Evolutionary conservation across 495 filamentous ascomycete species (phyloP).

Genomic region (Endocarpon pusillum): DNA sequence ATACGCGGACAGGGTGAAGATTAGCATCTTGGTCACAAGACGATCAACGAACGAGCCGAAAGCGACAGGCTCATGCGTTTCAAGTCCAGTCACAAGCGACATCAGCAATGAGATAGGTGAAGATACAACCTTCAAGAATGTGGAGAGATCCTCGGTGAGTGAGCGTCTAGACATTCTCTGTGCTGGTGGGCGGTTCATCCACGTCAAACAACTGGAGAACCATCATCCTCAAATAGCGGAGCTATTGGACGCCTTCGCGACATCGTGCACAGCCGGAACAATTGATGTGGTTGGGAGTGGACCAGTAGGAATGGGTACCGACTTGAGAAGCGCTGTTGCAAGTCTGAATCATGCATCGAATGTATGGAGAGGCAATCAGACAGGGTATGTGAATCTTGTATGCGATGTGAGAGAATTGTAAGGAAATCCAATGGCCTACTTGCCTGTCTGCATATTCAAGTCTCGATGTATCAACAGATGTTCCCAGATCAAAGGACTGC

Average conservation of each 20-base stretch:
- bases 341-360: slow-evolving; percentile 26
- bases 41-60: slow-evolving; percentile 12
- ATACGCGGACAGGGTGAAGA: slow-evolving; percentile 25
- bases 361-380: slow-evolving; percentile 37
- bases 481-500: too few relatives aligned
- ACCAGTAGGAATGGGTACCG: slow-evolving; percentile 39
- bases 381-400: slow-evolving; percentile 36
- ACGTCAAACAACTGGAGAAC: slow-evolving; percentile 7
- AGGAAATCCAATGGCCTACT: too few relatives aligned
- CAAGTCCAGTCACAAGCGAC: neutral
- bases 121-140: slow-evolving; percentile 4
- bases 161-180: slow-evolving; percentile 3
- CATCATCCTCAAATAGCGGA: slow-evolving; percentile 16
- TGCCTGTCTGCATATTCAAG: too few relatives aligned
- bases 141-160: slow-evolving; percentile 2
- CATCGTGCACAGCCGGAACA: slow-evolving; percentile 21
- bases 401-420: too few relatives aligned
- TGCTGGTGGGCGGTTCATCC: slow-evolving; percentile 2
- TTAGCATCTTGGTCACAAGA: slow-evolving; percentile 41
- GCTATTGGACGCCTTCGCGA: slow-evolving; percentile 16
- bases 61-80: neutral
- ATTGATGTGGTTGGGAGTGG: slow-evolving; percentile 44
- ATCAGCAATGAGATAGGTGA: slow-evolving; percentile 12
- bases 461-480: too few relatives aligned
- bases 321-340: slow-evolving; percentile 37